Base-by-base conservation (phyloP, 2,329 filamentous ascomycete species). In the Venturia aucupariae region DNA sequence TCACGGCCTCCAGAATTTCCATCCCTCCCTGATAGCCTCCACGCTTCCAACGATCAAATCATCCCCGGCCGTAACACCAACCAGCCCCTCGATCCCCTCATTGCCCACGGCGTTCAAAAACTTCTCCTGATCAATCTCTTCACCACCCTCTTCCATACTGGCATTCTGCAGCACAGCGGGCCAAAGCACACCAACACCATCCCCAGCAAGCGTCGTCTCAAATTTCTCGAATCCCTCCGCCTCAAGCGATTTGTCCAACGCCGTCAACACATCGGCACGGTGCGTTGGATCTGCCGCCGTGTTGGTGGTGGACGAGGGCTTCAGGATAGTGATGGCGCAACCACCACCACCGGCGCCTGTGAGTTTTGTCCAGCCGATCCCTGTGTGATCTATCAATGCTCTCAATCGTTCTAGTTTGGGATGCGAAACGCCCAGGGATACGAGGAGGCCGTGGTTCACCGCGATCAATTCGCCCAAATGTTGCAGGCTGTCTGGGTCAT, bases 311-410 rank as follows among this genome's bases (percentile, higher is more conserved):
- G 55, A 61, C 17, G 84, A 84, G 0, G 90, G 89, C 68, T 88
- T 89, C 60, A 99, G 80, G 4, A 99, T 80, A 0, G 93, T 95
- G 69, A 99, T 97, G 3, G 92, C 93, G 75, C 95, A 97, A 2
- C 94, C 94, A 65, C 94, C 95, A 15, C 94, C 95, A 27, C 94
- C 94, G 1, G 94, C 94, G 41, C 94, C 94, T 0, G 94, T 99
- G 65, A 99, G 83, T 75, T 99, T 99, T 15, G 94, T 97, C 92
- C 92, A 99, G 38, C 94, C 94, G 64, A 97, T 89, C 48, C 88
- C 89, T 65, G 91, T 85, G 70, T 94, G 86, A 69, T 99, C 93
- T 60, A 67, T 77, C 54, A 99, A 80, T 76, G 96, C 93, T 67
- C 94, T 86, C 69, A 99, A 87, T 39, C 93, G 86, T 77, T 99